Evolutionary conservation across 1,284 basidiomycete species (phyloP), one percentile per base, ranked within the genome.

Genomic region (Sporisorium scitamineum): DNA sequence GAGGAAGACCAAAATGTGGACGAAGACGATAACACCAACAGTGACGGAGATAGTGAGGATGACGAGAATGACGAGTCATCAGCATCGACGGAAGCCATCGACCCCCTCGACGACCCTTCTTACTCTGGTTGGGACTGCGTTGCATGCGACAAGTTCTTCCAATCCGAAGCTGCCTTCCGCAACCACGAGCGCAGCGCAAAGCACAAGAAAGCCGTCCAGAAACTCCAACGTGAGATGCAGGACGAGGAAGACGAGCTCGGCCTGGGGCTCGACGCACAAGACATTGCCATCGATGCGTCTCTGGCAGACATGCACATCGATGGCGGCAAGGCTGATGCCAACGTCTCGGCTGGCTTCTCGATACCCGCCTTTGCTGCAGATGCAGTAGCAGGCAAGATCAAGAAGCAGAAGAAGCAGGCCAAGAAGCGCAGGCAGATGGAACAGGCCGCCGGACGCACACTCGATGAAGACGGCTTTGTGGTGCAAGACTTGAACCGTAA

Each of bases 141-240:
- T n/a, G 96, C 92, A 3, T 99, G 97, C 83, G 89, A 90, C 59
- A 98, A 97, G 87, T 89, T 89, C 1, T 99, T 98, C 86, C 89
- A 92, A 81, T 95, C 92, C 77, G 94, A 97, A 83, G 93, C 94
- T 0, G 93, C 94, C 18, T 99, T 95, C 94, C 89, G 91, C 78
- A 98, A 95, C 85, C 97, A 99, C 78, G 97, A 99, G 86, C 89
- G 94, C 77, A 97, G 95, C 86, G 93, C 93, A 86, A 98, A 96
- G 86, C 97, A 99, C 85, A 87, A 94, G 85, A 94, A 93, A 54
- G 80, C 80, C 5, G 80, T 78, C 27, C 54, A 64, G 44, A 87
- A 86, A 76, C 84, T 96, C 60, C 90, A 90, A 84, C 87, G 87
- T 63, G 89, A 93, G 84, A 95, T 97, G 91, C 83, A 89, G 76